phyloP scores from a whole-genome alignment of 129 eudicot genomes.

The Heracleum sosnowskyi region DNA sequence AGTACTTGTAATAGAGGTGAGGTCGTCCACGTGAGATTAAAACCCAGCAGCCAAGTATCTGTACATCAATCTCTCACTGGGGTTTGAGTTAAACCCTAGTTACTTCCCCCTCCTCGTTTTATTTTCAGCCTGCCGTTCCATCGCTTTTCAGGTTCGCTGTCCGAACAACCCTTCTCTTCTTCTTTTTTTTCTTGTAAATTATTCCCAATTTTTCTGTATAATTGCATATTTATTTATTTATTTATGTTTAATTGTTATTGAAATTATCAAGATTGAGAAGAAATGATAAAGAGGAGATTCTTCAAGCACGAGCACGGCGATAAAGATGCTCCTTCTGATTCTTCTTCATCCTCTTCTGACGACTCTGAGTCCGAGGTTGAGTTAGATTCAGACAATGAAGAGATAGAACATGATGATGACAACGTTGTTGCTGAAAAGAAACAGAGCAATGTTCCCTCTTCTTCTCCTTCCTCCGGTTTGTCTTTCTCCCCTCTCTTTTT shows the following conservation, averaged over 20 bases:
- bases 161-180: background rate
- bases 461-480: conserved; percentile 68
- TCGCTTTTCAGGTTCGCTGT: background rate
- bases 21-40: background rate
- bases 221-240: background rate
- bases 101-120: background rate
- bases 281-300: conserved; percentile 86
- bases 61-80: no score
- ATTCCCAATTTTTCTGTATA: background rate
- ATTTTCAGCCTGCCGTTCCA: background rate
- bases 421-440: conserved; percentile 26
- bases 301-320: conserved; percentile 75
- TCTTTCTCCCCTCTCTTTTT: background rate
- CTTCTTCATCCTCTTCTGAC: conserved; percentile 38
- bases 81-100: background rate
- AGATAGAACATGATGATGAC: conserved; percentile 23
- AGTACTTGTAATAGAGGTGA: background rate
- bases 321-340: conserved; percentile 63
- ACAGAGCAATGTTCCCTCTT: conserved; percentile 20
- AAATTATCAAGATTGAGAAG: background rate
- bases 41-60: background rate
- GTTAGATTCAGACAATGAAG: conserved; percentile 46
- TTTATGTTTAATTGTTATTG: background rate
- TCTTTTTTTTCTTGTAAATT: no score
- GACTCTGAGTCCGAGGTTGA: conserved; percentile 53